A percentile compares a stretch with the other conserved stretches of the same genome.
These are phyloP conservation scores for Sphaerobolus stellatus DNA, from an alignment of 1,284 basidiomycete genomes.

Conservation along the genomic window DNA sequence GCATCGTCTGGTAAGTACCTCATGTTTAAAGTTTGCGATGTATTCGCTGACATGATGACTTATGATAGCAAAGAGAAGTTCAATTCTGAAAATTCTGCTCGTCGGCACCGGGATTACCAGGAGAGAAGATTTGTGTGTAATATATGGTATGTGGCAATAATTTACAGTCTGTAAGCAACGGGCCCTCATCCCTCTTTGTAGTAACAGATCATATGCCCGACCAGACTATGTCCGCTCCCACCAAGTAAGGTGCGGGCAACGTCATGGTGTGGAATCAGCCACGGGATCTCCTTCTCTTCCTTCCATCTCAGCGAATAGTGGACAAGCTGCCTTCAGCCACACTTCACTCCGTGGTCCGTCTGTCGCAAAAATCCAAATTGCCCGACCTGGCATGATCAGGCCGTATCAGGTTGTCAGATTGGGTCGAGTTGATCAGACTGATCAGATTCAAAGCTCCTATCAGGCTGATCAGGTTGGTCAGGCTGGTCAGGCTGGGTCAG, in stretches of 20 bases:
- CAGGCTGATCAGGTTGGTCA: too few relatives aligned
- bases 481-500: too few relatives aligned
- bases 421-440: too few relatives aligned
- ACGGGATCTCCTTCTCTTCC: too few relatives aligned
- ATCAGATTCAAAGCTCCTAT: too few relatives aligned
- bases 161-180: background rate
- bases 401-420: too few relatives aligned
- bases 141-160: background rate
- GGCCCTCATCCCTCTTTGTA: background rate
- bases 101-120: background rate
- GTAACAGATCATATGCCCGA: background rate
- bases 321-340: too few relatives aligned
- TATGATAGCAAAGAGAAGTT: background rate
- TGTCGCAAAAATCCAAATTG: too few relatives aligned
- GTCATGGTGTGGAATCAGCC: background rate
- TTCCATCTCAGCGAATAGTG: too few relatives aligned
- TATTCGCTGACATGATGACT: background rate
- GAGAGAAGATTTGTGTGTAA: background rate
- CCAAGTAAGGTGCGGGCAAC: background rate
- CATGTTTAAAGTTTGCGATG: background rate
- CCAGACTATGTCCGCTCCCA: background rate
- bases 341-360: too few relatives aligned
- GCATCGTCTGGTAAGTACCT: background rate
- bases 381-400: too few relatives aligned
- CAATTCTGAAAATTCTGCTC: background rate